A percentile compares a stretch with the other conserved stretches of the same genome.
Evolutionary conservation across 768 basidiomycete species (phyloP).

Genomic region (Stropharia rugosoannulata): DNA sequence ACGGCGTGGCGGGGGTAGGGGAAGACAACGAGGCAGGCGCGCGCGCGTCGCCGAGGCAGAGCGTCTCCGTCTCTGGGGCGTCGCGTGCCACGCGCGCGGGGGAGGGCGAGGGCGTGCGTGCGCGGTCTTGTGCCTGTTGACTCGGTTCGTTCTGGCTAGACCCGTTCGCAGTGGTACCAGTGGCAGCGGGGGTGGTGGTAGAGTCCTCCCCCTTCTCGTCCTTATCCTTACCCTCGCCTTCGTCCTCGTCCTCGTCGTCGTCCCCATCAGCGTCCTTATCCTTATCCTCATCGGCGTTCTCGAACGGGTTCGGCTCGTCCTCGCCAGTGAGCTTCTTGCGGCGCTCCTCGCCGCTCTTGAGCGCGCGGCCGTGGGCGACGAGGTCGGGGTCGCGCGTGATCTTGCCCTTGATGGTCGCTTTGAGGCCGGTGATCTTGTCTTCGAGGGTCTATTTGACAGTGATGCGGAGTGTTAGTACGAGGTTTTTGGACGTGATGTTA

Average conservation of each 20-base stretch:
- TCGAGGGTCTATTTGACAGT: conserved; percentile 21
- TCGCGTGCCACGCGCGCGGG: too few species aligned
- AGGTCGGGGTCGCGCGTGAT: conserved; percentile 23
- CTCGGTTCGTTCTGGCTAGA: too few species aligned
- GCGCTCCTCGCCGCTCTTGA: conserved; percentile 23
- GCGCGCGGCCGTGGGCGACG: conserved; percentile 23
- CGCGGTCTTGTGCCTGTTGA: too few species aligned
- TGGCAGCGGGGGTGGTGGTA: neutral
- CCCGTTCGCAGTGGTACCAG: neutral
- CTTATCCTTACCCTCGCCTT: too few species aligned
- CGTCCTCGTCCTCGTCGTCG: neutral
- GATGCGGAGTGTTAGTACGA: neutral
- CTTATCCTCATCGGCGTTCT: conserved; percentile 11
- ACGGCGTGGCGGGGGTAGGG: neutral
- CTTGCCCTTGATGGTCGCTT: conserved; percentile 27
- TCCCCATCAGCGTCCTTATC: neutral
- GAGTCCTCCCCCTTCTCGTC: too few species aligned
- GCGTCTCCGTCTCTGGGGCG: too few species aligned
- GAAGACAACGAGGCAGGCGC: neutral
- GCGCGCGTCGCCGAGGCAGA: neutral
- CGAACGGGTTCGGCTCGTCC: conserved; percentile 24
- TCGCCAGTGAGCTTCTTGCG: conserved; percentile 24
- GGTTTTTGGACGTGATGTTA: too few species aligned
- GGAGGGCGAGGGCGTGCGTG: too few species aligned
- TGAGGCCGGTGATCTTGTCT: conserved; percentile 25